Base-by-base conservation (phyloP, 352 stramenopile genomes). In the Phytophthora ramorum region DNA sequence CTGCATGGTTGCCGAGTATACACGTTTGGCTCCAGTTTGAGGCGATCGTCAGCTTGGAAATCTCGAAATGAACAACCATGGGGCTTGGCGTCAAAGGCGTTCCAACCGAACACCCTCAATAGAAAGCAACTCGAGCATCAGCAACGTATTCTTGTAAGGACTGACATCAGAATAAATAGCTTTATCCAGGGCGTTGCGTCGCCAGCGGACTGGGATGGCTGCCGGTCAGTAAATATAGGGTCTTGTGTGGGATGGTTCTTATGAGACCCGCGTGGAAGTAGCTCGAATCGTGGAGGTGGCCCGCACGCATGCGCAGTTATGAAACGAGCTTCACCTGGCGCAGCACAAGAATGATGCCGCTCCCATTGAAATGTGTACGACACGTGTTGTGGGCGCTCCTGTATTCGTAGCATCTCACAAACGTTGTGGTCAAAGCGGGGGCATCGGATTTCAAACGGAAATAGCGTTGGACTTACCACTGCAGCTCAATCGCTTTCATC, bases 131-230 rank as follows among this genome's bases (percentile, higher is more conserved):
- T 48, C 32, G 2, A 40, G 34, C n/a, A 35, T 57, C 47, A 28
- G 19, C 34, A 40, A 22, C 32, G 14, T 40, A 58, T 58, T 38
- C 30, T 16, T 48, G 22, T 17, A 8, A 16, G 10, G 8, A n/a
- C 16, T 13, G 12, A 38, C 32, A 58, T 56, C 54, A 60, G 61
- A 69, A 72, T 69, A 71, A 71, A 71, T 67, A 75, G 66, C 55
- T 41, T 58, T 56, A 47, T 24, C 8, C 7, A 63, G 16, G 24
- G 45, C 65, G 66, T 73, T 73, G 60, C 59, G 43, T 28, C 45
- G 17, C 34, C 46, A 51, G n/a, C 17, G 20, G 4, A 10, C 20
- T 66, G 58, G 30, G 58, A 66, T 43, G 60, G 60, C 51, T 45
- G 26, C 17, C 26, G 40, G 43, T 72, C 45, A 68, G 50, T 63